Base-by-base conservation (phyloP, 495 filamentous ascomycete species). In the Astrocystis sublimbata region DNA sequence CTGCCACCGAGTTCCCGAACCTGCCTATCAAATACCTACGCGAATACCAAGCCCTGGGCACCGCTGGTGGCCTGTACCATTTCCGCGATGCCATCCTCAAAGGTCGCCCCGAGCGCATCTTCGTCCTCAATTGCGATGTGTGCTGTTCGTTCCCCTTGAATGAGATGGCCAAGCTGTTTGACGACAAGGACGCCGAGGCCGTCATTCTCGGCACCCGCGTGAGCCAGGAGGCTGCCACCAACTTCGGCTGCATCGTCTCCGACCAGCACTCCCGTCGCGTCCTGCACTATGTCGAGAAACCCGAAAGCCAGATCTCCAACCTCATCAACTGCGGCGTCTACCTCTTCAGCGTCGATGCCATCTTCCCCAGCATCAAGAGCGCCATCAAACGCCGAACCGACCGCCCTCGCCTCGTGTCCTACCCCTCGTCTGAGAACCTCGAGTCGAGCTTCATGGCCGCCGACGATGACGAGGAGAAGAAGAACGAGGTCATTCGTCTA, bases 291-390 rank as follows among this genome's bases (percentile, higher is more conserved):
- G 94, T 99, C 75, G 94, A 99, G 84, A 98, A 98, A 82, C 94
- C 94, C 61, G 94, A 99, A 76, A 94, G 91, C 49, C 91, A 97
- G 77, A 98, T 99, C 76, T 96, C 91, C 60, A 97, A 98, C 75
- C 83, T 99, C 51, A 99, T 99, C 84, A 99, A 99, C 83, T 98
- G 94, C 75, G 94, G 94, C 58, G 96, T 99, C 62, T 99, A 99
- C 77, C 89, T 99, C 51, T 99, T 99, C 78, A 82, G 89, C 24
- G 92, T 93, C 68, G 92, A 97, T 64, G 90, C 88, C 74, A 94
- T 99, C 75, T 98, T 99, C 86, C 92, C 94, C 43, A 89, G 92
- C 60, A 97, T 99, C 74, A 91, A 89, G 69, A 92, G 82, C 62
- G 93, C 93, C 65, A 98, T 99, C 81, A 96, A 97, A 81, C 92